phyloP scores from a whole-genome alignment of 148 eudicot species.

The Rhododendron ovatum region DNA sequence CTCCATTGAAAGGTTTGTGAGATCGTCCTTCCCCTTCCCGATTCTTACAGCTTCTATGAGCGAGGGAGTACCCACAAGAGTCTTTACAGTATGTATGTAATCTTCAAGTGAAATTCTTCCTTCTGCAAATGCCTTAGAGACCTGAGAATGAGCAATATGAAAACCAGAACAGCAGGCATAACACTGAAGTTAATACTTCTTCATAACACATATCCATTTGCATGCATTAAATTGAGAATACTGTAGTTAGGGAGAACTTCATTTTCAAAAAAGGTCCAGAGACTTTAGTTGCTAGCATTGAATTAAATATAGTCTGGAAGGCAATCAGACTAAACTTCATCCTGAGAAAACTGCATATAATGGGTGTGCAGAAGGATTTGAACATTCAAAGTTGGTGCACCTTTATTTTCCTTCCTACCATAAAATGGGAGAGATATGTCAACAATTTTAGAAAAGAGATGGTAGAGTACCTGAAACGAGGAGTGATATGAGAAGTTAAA shows the following conservation, averaged over 20 bases:
- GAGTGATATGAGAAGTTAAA: not conserved
- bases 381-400: not conserved
- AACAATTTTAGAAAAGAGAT: not conserved
- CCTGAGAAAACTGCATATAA: not conserved
- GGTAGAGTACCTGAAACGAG: not conserved
- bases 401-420: not conserved
- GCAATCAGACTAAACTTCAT: not conserved
- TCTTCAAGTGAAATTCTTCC: slow-evolving; percentile 18
- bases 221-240: not conserved
- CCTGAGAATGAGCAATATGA: not conserved
- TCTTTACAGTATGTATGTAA: slow-evolving; percentile 13
- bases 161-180: not conserved
- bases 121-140: slow-evolving; percentile 20
- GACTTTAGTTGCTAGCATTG: not conserved
- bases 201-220: not conserved
- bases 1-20: slow-evolving; percentile 13
- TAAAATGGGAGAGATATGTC: not conserved
- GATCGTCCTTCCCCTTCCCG: slow-evolving; percentile 23
- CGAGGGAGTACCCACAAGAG: slow-evolving; percentile 9
- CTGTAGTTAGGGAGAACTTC: not conserved
- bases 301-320: not conserved
- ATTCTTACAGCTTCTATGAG: slow-evolving; percentile 21
- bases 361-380: not conserved
- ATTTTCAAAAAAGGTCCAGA: not conserved
- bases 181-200: not conserved